These are phyloP conservation scores for Oryza meyeriana DNA, from an alignment of 176 grass and related monocot species.

Conservation along the genomic window DNA sequence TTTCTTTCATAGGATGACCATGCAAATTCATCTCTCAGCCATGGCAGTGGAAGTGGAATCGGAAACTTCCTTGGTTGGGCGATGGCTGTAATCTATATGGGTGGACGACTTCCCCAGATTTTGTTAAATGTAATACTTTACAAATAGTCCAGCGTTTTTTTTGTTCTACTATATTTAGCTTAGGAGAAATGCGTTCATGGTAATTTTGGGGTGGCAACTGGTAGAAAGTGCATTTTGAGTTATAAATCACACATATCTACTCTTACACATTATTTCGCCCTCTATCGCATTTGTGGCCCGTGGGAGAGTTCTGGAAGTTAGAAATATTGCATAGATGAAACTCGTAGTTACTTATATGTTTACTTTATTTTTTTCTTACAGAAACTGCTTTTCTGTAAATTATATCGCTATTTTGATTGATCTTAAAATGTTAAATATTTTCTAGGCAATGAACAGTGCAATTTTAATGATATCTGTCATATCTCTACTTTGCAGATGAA, in stretches of 20 bases:
- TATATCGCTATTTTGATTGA: neutral
- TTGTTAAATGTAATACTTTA: slow-evolving; percentile 73
- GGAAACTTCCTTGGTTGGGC: slow-evolving; percentile 91
- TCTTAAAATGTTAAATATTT: slow-evolving; percentile 14
- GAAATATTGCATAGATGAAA: neutral
- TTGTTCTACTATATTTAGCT: neutral
- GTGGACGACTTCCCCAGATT: slow-evolving; percentile 90
- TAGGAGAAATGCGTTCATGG: neutral
- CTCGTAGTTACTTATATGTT: neutral
- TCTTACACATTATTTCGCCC: neutral
- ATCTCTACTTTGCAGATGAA: slow-evolving; percentile 70
- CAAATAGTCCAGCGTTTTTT: neutral
- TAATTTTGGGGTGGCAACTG: neutral
- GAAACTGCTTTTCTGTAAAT: neutral
- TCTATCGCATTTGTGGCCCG: neutral
- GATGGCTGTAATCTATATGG: slow-evolving; percentile 93
- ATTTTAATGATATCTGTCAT: slow-evolving; percentile 26
- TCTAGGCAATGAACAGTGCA: slow-evolving; percentile 7
- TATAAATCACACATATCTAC: neutral
- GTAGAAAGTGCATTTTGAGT: neutral
- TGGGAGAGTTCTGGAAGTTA: neutral
- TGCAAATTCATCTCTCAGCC: slow-evolving; percentile 22
- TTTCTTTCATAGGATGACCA: slow-evolving; percentile 35
- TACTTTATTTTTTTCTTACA: neutral
- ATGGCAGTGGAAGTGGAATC: slow-evolving; percentile 53